Base-by-base conservation (phyloP, 306 rosid species). In the Ormosia emarginata region DNA sequence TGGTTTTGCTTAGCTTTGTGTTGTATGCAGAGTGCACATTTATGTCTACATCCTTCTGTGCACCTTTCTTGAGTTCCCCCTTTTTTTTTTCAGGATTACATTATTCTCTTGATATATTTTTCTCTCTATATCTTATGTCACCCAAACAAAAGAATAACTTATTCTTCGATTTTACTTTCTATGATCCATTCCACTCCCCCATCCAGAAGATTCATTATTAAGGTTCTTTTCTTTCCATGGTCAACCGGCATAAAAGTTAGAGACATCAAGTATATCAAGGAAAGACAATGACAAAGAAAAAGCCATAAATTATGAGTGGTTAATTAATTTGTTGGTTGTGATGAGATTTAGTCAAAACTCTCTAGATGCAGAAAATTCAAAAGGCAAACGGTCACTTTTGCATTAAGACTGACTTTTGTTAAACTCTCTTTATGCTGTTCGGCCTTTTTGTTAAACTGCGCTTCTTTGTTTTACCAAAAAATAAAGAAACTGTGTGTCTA, bases 311-410 rank as follows among this genome's bases (percentile, higher is more conserved):
- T 41, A 41, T 67, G 58, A 40, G 56, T 41, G 69, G 29, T 67
- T 68, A 68, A 55, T 61, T 41, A 67, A 30, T n/a, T 39, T 40
- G 36, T 53, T 66, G 81, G 74, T 78, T 50, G 18, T 65, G 81
- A 50, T 47, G 62, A 77, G 81, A 66, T 63, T 50, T 24, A 39
- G 83, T 79, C 83, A 79, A 68, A 65, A 68, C 69, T 53, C 44
- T 78, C 37, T 2, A n/a, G 57, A 40, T 62, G 37, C 2, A 24
- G 44, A 78, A 78, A 67, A 39, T 17, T 50, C 74, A 65, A 50
- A 65, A 37, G 55, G 11, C 3, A 15, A 55, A 15, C 7, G 0
- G 11, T 29, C 15, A 29, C n/a, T 24, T 59, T 29, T 24, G 29
- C n/a, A 62, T 12, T 11, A 1, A 11, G 61, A 70, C 59, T 29